Evolutionary conservation across 225 moss, liverwort and hornwort genomes (phyloP).

Genomic region (Ulota crispa): DNA sequence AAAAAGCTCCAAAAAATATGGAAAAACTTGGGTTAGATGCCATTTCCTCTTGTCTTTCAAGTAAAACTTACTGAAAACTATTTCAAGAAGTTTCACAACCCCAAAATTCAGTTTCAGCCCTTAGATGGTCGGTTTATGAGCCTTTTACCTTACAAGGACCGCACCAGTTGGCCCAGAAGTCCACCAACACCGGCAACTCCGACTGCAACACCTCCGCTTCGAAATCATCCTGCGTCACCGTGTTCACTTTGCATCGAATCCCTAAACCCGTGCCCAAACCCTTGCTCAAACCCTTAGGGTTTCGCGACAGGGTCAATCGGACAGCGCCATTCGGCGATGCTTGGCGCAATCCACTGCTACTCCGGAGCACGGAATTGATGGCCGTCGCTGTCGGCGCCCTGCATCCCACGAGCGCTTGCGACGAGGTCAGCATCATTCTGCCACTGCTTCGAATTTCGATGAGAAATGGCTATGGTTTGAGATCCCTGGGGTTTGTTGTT

Average conservation of each 20-base stretch:
- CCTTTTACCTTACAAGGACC: constrained; percentile 92
- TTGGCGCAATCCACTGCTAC: constrained; percentile 25
- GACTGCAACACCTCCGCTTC: constrained; percentile 71
- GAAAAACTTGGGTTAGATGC: too few species aligned
- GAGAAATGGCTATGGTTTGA: background rate
- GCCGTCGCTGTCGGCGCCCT: background rate
- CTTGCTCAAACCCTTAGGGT: background rate
- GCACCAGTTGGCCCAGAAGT: constrained; percentile 92
- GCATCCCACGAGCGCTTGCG: constrained; percentile 18
- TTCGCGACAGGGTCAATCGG: background rate
- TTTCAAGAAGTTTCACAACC: too few species aligned
- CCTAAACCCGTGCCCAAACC: background rate
- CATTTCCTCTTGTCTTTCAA: too few species aligned
- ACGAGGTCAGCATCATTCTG: constrained; percentile 34
- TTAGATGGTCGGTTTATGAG: too few species aligned
- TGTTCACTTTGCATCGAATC: constrained; percentile 51
- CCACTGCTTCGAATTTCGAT: background rate
- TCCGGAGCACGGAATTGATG: background rate
- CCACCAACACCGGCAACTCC: constrained; percentile 72
- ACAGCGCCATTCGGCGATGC: background rate
- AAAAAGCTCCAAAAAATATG: too few species aligned
- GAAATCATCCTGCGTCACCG: constrained; percentile 42
- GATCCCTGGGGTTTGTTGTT: background rate
- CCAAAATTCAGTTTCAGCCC: too few species aligned
- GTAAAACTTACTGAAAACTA: too few species aligned